phyloP scores from a whole-genome alignment of 352 stramenopile genomes.

The Phytophthora tubulina region DNA sequence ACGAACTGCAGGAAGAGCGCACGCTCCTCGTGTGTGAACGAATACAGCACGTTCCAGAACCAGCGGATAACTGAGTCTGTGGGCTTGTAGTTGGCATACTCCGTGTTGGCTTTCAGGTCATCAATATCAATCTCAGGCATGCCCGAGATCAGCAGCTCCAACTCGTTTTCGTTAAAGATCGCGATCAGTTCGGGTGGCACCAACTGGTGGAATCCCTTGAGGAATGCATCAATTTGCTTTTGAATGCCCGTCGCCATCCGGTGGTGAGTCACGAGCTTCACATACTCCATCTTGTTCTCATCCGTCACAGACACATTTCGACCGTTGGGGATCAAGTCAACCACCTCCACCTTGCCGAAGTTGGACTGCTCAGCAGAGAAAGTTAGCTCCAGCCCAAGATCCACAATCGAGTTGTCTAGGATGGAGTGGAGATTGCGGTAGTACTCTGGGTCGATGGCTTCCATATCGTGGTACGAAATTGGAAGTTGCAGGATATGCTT shows the following conservation, averaged over 20 bases:
- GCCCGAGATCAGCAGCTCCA: constrained; percentile 94
- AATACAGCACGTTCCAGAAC: constrained; percentile 95
- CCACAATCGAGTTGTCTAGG: constrained; percentile 86
- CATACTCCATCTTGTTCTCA: constrained; percentile 95
- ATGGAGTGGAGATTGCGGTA: constrained; percentile 95
- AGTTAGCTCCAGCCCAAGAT: constrained; percentile 91
- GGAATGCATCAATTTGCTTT: constrained; percentile 93
- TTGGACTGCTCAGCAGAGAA: constrained; percentile 94
- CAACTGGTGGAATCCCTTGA: constrained; percentile 93
- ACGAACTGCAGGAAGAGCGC: constrained; percentile 95
- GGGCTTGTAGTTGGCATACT: constrained; percentile 94
- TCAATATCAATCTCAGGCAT: constrained; percentile 95
- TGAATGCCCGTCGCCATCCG: constrained; percentile 99
- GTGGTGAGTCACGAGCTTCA: constrained; percentile 97
- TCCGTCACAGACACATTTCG: constrained; percentile 90
- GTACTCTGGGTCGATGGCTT: constrained; percentile 98
- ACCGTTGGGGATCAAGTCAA: constrained; percentile 92
- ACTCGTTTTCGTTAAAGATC: constrained; percentile 95
- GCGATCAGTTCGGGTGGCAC: constrained; percentile 91
- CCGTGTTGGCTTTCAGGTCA: constrained; percentile 94
- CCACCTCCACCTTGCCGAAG: constrained; percentile 89
- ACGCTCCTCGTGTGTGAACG: constrained; percentile 92
- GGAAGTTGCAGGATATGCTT: constrained; percentile 98
- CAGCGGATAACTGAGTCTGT: constrained; percentile 92
- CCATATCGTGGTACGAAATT: constrained; percentile 98